These are phyloP conservation scores for Vitis cinerea DNA, from an alignment of 164 flowering plant species.

Conservation along the genomic window DNA sequence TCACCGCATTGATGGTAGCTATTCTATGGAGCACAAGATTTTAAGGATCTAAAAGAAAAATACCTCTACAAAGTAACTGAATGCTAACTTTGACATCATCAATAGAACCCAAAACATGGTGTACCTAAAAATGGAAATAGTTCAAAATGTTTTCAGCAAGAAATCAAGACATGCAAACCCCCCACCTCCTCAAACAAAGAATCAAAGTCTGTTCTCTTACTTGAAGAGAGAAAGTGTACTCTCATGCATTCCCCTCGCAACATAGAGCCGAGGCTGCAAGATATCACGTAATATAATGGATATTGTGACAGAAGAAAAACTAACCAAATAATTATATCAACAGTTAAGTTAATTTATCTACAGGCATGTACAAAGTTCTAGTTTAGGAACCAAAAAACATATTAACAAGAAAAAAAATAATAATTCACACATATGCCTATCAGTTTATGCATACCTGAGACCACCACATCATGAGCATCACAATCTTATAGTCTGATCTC, in stretches of 20 bases:
- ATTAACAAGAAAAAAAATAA: background rate
- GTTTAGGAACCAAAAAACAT: background rate
- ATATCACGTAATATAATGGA: constrained; percentile 1
- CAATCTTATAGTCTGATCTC: constrained; percentile 63
- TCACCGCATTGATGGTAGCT: background rate
- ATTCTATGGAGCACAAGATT: background rate
- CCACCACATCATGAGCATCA: constrained; percentile 97
- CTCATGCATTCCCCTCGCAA: constrained; percentile 98
- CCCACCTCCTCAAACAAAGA: background rate
- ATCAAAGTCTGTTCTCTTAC: constrained; percentile 39
- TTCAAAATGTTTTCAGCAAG: constrained; percentile 8
- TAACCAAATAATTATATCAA: background rate
- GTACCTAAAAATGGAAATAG: constrained; percentile 50
- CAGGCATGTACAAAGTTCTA: background rate
- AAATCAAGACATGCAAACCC: constrained; percentile 1
- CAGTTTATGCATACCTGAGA: constrained; percentile 64
- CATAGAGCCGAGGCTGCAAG: constrained; percentile 94
- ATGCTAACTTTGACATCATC: constrained; percentile 66
- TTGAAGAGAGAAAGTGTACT: constrained; percentile 72
- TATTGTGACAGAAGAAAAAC: background rate
- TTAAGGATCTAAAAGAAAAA: constrained; percentile 8
- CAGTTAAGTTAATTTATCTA: background rate
- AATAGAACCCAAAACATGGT: constrained; percentile 86
- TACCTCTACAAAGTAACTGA: constrained; percentile 87
- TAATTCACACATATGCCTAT: background rate